A percentile compares a stretch with the other conserved stretches of the same genome.
Evolutionary conservation across 139 green algal species (phyloP).

Genomic region (Picochlorum costavermella): DNA sequence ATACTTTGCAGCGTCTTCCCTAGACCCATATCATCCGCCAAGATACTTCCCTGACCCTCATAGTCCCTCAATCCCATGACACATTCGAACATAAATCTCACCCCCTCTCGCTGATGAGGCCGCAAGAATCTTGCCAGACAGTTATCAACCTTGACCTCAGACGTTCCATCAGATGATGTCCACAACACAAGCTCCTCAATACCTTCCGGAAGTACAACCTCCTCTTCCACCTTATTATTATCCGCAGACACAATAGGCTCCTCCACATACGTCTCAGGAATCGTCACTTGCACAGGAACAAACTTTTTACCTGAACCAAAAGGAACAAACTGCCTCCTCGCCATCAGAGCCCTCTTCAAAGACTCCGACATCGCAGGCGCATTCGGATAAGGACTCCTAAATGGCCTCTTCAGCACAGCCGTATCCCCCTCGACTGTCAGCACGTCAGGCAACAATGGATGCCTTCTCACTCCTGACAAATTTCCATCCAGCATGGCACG

Average conservation of each 20-base stretch:
- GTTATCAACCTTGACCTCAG: slow-evolving; percentile 60
- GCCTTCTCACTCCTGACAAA: slow-evolving; percentile 35
- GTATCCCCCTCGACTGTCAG: slow-evolving; percentile 48
- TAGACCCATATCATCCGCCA: slow-evolving; percentile 94
- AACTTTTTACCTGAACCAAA: slow-evolving; percentile 63
- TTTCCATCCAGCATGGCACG: slow-evolving; percentile 33
- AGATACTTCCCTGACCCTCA: slow-evolving; percentile 70
- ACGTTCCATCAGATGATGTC: slow-evolving; percentile 23
- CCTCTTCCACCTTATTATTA: not conserved
- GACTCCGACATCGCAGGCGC: slow-evolving; percentile 39
- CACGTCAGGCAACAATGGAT: slow-evolving; percentile 54
- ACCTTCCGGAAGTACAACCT: slow-evolving; percentile 34
- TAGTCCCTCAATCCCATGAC: slow-evolving; percentile 65
- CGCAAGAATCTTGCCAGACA: slow-evolving; percentile 83
- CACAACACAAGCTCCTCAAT: slow-evolving; percentile 78
- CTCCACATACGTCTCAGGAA: not conserved
- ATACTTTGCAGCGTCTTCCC: slow-evolving; percentile 88
- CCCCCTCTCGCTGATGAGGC: slow-evolving; percentile 90
- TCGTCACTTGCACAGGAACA: slow-evolving; percentile 15
- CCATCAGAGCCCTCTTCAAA: slow-evolving; percentile 50
- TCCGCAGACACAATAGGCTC: not conserved
- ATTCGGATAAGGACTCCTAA: slow-evolving; percentile 51
- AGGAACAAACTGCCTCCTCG: slow-evolving; percentile 61
- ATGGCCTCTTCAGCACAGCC: slow-evolving; percentile 43
- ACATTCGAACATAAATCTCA: slow-evolving; percentile 99